Conservation (phyloP, 2,329 filamentous ascomycete genomes). For the Aspergillus sp. region DNA sequence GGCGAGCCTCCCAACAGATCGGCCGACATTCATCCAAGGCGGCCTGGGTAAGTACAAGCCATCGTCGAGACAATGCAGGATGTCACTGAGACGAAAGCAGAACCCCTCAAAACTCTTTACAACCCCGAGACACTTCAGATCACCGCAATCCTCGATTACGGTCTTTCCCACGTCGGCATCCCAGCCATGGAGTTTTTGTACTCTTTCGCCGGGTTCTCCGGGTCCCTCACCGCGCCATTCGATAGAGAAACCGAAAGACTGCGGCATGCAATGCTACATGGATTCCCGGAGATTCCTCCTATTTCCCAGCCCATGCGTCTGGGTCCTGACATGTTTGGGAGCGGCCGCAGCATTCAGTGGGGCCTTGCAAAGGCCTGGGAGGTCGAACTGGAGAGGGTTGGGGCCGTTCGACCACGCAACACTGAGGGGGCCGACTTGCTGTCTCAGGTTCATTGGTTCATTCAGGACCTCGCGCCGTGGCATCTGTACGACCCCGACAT, state of each 20-base stretch:
- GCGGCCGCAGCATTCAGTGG: background rate
- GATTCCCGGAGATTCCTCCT: background rate
- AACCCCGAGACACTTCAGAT: background rate
- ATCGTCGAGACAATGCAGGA: background rate
- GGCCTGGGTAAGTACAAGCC: background rate
- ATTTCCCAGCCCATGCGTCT: background rate
- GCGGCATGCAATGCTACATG: background rate
- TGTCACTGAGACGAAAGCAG: background rate
- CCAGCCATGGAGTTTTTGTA: background rate
- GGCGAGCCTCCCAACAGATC: background rate
- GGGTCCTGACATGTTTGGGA: background rate
- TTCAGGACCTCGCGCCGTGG: background rate
- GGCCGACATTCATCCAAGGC: background rate
- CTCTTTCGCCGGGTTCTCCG: background rate
- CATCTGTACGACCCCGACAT: background rate
- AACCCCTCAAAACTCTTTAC: background rate
- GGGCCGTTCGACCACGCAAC: background rate
- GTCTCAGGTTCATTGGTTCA: background rate
- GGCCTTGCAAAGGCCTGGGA: constrained; percentile 1
- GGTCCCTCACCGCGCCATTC: background rate
- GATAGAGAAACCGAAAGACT: background rate
- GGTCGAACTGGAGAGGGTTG: background rate
- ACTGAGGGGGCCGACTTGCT: background rate
- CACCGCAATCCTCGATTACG: background rate
- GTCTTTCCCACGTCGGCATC: background rate